Base-by-base conservation (phyloP, 768 basidiomycete species). In the Astraeus odoratus region DNA sequence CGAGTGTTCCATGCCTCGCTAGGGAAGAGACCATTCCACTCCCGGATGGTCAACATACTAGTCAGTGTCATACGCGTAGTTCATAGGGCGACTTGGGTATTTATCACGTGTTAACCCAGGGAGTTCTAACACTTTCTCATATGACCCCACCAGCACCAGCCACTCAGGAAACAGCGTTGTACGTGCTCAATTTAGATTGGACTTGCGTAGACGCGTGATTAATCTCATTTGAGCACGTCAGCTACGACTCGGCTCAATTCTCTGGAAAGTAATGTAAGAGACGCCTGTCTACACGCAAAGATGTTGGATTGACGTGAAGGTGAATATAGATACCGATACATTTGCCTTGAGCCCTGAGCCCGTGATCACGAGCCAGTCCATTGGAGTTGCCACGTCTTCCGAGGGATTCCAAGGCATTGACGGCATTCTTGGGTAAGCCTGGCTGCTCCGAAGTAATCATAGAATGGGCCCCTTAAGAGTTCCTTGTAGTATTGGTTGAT, bases 81-180 rank as follows among this genome's bases (percentile, higher is more conserved):
- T 30, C 12, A 42, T 5, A 15, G 15, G 20, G 15, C n/a, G 19
- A 15, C 40, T 39, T 2, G 20, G 15, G 23, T 22, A 7, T 46
- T 26, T 23, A 10, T 18, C 18, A n/a, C 22, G n/a, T 34, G 37
- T 36, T 18, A 24, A 29, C 52, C 53, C 36, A 65, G 74, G 61
- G 52, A 71, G 65, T 64, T 75, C 65, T 35, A 75, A 76, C 59
- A 77, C 74, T 15, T 81, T 77, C 79, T 43, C 59, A 30, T 83
- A 75, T 60, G 63, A 55, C 2, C 67, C 61, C 18, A 77, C 78
- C 1, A 64, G 57, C 38, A 71, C 77, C 3, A 72, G 72, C 57
- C 63, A 67, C 46, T 58, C 71, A 10, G 65, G 67, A 0, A 57
- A 66, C 43, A 52, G 55, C 19, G 54, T 69, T 38, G 70, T 71